Percentiles rank a stretch among this genome's conserved stretches.
Conservation (phyloP, 1,284 basidiomycete species). For the Cystobasidium slooffiae region DNA sequence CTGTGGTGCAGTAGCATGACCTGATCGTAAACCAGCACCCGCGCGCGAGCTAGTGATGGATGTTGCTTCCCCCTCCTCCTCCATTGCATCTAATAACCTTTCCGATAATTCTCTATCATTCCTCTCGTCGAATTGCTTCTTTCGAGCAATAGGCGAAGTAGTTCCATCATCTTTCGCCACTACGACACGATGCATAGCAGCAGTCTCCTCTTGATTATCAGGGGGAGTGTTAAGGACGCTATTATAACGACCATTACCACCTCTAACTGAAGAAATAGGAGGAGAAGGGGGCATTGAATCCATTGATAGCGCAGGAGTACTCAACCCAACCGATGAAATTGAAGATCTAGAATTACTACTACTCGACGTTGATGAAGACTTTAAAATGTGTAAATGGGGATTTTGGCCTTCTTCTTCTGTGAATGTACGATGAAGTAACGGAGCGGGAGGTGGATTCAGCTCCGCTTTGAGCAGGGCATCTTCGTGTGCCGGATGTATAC, state of each 20-base stretch:
- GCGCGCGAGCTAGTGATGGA: too few relatives aligned
- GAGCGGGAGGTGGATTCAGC: constrained; percentile 25
- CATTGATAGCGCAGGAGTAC: constrained; percentile 29
- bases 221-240: too few relatives aligned
- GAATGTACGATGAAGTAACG: constrained; percentile 32
- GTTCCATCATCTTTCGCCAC: background rate
- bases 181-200: background rate
- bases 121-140: constrained; percentile 16
- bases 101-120: constrained; percentile 27
- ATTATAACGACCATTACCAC: background rate
- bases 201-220: too few relatives aligned
- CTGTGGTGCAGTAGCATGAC: too few relatives aligned
- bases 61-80: background rate
- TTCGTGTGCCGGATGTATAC: too few relatives aligned
- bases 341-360: constrained; percentile 1
- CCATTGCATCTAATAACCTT: constrained; percentile 33
- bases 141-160: background rate
- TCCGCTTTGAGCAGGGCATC: background rate
- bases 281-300: constrained; percentile 17
- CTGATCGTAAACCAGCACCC: too few relatives aligned
- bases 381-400: constrained; percentile 3
- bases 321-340: constrained; percentile 3
- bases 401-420: constrained; percentile 44
- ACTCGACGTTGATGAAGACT: too few relatives aligned
- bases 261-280: background rate